Evolutionary conservation across 164 flowering plant genomes (phyloP), one percentile per base, ranked within the genome.

Genomic region (Magnolia sinica): DNA sequence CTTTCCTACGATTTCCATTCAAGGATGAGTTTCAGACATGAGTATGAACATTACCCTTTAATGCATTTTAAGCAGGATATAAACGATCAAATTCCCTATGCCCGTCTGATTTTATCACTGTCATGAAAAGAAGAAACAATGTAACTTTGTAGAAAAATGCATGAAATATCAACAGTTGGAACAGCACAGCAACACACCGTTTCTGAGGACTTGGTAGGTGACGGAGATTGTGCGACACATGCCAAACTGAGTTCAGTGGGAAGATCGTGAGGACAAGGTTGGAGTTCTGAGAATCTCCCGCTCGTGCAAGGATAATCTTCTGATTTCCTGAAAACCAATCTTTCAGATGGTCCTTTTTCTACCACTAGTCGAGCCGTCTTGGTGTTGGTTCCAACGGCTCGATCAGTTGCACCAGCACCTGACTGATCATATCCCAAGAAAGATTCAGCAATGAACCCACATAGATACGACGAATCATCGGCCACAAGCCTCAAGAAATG

Each of bases 211-310:
- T 73, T 8, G n/a, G 76, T 72, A 70, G 76, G 79, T 50, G 81
- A 64, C 7, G 85, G 89, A 49, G 88, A 83, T 55, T 86, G 85
- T 78, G 77, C 84, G 71, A 83, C 79, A 80, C 80, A 82, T 16
- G 87, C 87, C 70, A 82, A 78, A 59, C 75, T 82, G 59, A 73
- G 69, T 73, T 86, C 86, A 45, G 49, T 76, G 13, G 82, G 77
- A 74, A 84, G 71, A 58, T 31, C 61, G 50, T 23, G 83, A 61
- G 77, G 83, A 71, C 51, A 74, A 70, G 83, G 65, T 19, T 77
- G 80, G 20, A 73, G 18, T 11, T 82, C 86, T 68, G 88, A 82
- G 71, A 79, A 71, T 45, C 50, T 65, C 69, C 79, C 81, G 50
- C 84, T 83, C 74, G 80, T 81, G 9, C 86, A 85, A 24, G 50